Percentiles rank a stretch among this genome's conserved stretches.
phyloP scores from a whole-genome alignment of 2,329 filamentous ascomycete genomes.

The Apiospora hydei region DNA sequence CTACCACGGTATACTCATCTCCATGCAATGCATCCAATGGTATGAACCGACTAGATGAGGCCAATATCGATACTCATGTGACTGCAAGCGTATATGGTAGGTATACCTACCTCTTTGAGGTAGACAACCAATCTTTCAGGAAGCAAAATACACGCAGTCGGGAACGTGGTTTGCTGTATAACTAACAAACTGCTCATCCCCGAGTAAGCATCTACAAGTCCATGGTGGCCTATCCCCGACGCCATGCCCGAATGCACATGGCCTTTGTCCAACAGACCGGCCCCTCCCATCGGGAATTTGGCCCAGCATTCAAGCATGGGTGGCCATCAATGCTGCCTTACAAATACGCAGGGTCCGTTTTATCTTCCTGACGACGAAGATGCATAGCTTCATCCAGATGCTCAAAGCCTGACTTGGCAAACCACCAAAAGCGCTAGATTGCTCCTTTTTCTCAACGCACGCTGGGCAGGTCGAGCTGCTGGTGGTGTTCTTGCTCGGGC shows the following conservation, averaged over 20 bases:
- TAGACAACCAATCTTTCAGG: no score
- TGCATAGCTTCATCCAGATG: neutral
- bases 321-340: slow-evolving; percentile 1
- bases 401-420: neutral
- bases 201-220: neutral
- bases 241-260: neutral
- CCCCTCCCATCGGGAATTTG: slow-evolving; percentile 9
- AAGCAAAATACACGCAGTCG: neutral
- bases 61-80: neutral
- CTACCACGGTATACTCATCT: neutral
- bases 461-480: neutral
- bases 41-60: neutral
- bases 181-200: neutral
- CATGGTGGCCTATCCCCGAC: neutral
- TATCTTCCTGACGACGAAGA: neutral
- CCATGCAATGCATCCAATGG: neutral
- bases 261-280: slow-evolving; percentile 2
- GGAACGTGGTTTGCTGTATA: neutral
- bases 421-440: neutral
- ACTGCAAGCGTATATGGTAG: neutral
- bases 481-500: slow-evolving; percentile 12
- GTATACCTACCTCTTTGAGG: neutral
- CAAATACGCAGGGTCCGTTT: neutral
- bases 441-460: neutral
- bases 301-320: neutral